Percentiles rank a stretch among this genome's conserved stretches.
These are phyloP conservation scores for Apophysomyces trapeziformis DNA, from an alignment of 371 early-diverging fungal species.

Conservation along the genomic window DNA sequence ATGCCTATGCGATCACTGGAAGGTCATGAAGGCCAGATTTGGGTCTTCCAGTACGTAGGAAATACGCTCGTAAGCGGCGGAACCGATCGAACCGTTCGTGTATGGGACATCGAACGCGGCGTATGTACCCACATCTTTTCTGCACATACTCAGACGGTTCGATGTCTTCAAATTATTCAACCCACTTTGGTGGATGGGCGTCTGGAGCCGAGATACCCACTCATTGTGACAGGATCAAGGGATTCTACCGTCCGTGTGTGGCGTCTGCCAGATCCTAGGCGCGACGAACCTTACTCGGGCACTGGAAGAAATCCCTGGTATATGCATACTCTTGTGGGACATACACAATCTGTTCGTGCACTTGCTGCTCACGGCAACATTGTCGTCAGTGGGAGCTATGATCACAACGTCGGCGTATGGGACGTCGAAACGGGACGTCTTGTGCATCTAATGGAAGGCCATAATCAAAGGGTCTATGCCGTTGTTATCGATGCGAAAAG, in stretches of 20 bases:
- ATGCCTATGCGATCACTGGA: constrained; percentile 65
- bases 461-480: constrained; percentile 91
- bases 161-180: constrained; percentile 90
- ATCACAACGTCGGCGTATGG: constrained; percentile 95
- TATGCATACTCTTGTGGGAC: constrained; percentile 82
- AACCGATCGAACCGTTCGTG: constrained; percentile 94
- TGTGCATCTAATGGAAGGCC: constrained; percentile 79
- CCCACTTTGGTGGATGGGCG: constrained; percentile 67
- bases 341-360: constrained; percentile 93
- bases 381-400: constrained; percentile 96
- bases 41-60: constrained; percentile 92
- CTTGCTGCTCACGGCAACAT: constrained; percentile 88
- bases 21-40: constrained; percentile 98
- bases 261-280: constrained; percentile 82
- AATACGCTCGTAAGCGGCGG: constrained; percentile 94
- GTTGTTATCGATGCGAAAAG: constrained; percentile 88
- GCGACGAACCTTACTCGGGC: constrained; percentile 59
- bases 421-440: constrained; percentile 73
- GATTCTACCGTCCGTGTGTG: constrained; percentile 97
- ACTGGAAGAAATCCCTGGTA: constrained; percentile 61
- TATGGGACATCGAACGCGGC: constrained; percentile 95
- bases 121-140: constrained; percentile 85
- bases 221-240: constrained; percentile 96
- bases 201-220: constrained; percentile 70
- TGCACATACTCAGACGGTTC: constrained; percentile 96